Evolutionary conservation across 139 green algal genomes (phyloP).

Genomic region (Coelastrella sp.): DNA sequence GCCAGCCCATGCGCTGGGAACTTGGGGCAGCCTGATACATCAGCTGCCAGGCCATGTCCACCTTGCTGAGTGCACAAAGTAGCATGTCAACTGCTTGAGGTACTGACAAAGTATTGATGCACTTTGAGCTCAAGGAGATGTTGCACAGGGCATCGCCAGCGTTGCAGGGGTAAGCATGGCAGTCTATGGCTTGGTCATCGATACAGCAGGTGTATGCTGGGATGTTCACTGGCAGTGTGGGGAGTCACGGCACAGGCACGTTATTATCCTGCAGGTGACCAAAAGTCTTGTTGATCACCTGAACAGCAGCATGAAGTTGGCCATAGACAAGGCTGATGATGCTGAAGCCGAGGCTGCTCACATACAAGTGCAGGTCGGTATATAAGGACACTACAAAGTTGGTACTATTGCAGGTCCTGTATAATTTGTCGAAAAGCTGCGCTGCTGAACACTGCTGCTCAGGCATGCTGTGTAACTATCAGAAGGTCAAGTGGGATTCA

Average conservation of each 20-base stretch:
- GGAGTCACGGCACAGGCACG: background rate
- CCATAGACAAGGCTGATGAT: constrained; percentile 51
- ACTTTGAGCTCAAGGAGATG: background rate
- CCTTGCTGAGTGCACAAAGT: too few species aligned
- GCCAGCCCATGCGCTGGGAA: background rate
- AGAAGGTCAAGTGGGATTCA: background rate
- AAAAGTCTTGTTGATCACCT: constrained; percentile 53
- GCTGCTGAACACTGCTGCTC: background rate
- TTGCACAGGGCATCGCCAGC: background rate
- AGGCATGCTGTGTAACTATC: background rate
- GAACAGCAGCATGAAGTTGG: constrained; percentile 46
- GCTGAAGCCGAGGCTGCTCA: constrained; percentile 33
- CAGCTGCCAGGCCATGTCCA: too few species aligned
- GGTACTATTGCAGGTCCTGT: background rate
- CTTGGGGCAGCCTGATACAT: too few species aligned
- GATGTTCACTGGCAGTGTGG: too few species aligned
- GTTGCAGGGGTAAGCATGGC: too few species aligned
- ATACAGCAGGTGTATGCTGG: too few species aligned
- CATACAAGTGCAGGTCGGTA: background rate
- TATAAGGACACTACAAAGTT: background rate
- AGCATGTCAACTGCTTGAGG: too few species aligned
- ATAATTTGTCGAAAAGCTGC: background rate
- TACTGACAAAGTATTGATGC: background rate
- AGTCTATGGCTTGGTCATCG: too few species aligned
- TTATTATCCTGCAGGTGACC: background rate